Conservation (phyloP, 352 stramenopile species). For the Globisporangium sylvaticum region DNA sequence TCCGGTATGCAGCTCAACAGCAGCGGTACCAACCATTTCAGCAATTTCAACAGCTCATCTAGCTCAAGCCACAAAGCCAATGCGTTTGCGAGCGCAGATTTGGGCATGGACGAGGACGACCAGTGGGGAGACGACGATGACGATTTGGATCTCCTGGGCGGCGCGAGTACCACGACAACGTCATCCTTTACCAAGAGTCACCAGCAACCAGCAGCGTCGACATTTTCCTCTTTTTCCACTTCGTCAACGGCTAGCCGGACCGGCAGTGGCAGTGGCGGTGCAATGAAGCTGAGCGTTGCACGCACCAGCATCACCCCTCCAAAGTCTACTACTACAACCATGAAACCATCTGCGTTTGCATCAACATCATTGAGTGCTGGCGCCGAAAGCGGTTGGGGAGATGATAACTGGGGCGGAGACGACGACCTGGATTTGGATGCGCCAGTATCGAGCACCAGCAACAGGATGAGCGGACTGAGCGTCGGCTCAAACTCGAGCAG, state of each 20-base stretch:
- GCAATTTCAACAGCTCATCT: neutral
- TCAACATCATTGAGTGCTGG: constrained; percentile 24
- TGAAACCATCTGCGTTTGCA: constrained; percentile 17
- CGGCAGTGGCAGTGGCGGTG: constrained; percentile 8
- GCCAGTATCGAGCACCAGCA: constrained; percentile 6
- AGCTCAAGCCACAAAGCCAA: constrained; percentile 17
- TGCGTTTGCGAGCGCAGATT: constrained; percentile 40
- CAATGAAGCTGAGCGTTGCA: constrained; percentile 54
- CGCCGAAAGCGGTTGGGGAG: constrained; percentile 39
- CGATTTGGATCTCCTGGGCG: constrained; percentile 48
- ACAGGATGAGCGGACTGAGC: constrained; percentile 1
- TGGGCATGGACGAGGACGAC: constrained; percentile 49
- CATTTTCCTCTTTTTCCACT: constrained; percentile 36
- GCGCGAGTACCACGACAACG: constrained; percentile 21
- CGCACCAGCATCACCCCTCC: constrained; percentile 19
- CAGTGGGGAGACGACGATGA: constrained; percentile 60
- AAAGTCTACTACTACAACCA: constrained; percentile 13
- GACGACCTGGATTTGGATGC: constrained; percentile 38
- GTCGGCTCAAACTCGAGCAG: constrained; percentile 5
- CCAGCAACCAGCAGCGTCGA: constrained; percentile 1
- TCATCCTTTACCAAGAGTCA: constrained; percentile 15
- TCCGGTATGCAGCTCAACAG: constrained; percentile 17
- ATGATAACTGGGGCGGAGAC: constrained; percentile 67
- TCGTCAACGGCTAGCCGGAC: neutral
- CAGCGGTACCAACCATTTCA: neutral